A percentile compares a stretch with the other conserved stretches of the same genome.
Conservation (phyloP, 495 filamentous ascomycete species). For the Podospora anserina region DNA sequence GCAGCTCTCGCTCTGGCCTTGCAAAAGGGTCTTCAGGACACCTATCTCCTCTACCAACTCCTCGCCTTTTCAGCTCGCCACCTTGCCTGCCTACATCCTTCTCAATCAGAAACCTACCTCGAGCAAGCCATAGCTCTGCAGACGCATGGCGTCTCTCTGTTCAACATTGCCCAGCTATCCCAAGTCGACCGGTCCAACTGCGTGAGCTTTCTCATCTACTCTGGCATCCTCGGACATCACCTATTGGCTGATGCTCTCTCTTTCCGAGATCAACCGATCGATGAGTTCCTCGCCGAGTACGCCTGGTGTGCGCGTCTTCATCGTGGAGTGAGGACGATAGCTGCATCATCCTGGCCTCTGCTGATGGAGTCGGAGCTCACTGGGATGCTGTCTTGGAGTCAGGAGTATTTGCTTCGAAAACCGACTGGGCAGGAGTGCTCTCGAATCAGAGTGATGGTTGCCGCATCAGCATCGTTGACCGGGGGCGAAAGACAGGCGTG, state of each 20-base stretch:
- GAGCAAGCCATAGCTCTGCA: conserved; percentile 1
- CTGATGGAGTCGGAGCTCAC: neutral
- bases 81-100: neutral
- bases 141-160: neutral
- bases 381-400: conserved; percentile 2
- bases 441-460: neutral
- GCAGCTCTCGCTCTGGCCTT: neutral
- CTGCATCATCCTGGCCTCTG: neutral
- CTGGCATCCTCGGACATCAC: neutral
- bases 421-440: neutral
- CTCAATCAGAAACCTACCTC: neutral
- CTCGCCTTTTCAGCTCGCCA: neutral
- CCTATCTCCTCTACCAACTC: neutral
- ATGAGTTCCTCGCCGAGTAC: neutral
- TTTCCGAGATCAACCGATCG: neutral
- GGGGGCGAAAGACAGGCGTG: neutral
- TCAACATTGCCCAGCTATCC: neutral
- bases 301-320: neutral
- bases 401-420: neutral
- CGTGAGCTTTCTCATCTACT: neutral
- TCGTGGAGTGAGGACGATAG: neutral
- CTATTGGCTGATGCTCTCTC: neutral
- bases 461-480: neutral
- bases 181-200: neutral
- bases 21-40: neutral